Evolutionary conservation across 2,329 filamentous ascomycete species (phyloP).

Genomic region (Diaporthe longicolla): DNA sequence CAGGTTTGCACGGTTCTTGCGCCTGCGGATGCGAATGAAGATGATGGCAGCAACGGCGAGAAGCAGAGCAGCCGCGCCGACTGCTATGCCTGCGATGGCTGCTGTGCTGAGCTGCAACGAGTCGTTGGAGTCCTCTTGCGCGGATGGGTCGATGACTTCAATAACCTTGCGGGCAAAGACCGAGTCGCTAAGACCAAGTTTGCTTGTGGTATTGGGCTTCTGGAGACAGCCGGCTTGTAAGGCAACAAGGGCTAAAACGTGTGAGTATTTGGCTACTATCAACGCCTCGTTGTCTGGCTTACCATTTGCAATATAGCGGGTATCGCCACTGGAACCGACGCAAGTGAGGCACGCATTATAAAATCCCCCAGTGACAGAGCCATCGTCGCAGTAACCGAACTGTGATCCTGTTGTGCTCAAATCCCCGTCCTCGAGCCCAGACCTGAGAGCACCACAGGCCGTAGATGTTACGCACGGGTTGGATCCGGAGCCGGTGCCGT

Average conservation of each 20-base stretch:
- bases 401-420: constrained; percentile 24
- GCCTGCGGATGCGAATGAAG: constrained; percentile 63
- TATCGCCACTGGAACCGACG: constrained; percentile 58
- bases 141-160: constrained; percentile 34
- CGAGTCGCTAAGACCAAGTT: constrained; percentile 60
- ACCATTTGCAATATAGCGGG: constrained; percentile 66
- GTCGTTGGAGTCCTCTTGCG: background rate
- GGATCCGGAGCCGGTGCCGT: constrained; percentile 60
- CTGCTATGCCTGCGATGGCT: constrained; percentile 60
- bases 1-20: constrained; percentile 53
- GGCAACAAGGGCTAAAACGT: constrained; percentile 61
- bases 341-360: constrained; percentile 62
- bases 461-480: constrained; percentile 66
- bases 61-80: constrained; percentile 54
- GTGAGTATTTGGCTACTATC: background rate
- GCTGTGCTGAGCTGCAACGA: constrained; percentile 31
- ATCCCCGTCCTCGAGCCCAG: constrained; percentile 57
- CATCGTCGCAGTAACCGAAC: constrained; percentile 48
- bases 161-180: constrained; percentile 57
- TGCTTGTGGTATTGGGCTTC: constrained; percentile 54
- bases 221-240: constrained; percentile 67
- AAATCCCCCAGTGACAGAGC: constrained; percentile 52
- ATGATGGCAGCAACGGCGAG: constrained; percentile 55
- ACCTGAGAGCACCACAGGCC: constrained; percentile 63
- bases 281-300: constrained; percentile 42